Evolutionary conservation across 495 filamentous ascomycete genomes (phyloP), one percentile per base, ranked within the genome.

Genomic region (Glarea lozoyensis): DNA sequence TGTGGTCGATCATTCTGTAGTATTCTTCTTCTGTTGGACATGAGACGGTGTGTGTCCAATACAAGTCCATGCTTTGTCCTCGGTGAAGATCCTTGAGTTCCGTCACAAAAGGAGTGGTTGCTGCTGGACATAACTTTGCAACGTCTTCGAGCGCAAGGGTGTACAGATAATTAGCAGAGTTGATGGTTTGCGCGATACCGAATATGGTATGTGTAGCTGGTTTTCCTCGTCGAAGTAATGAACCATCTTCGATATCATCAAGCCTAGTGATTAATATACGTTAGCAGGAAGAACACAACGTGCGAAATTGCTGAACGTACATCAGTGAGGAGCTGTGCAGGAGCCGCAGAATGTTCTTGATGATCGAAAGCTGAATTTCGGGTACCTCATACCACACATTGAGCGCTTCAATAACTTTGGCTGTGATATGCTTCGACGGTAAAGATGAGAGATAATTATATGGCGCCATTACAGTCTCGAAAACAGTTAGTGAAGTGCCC

Each of bases 81-180:
- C 53, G 42, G 20, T 54, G 57, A 3, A 66, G 43, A 16, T 61
- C 18, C 22, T 37, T 18, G 31, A 45, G 6, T 11, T 45, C 25
- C 20, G 36, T 20, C 9, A 40, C 11, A 50, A 31, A 24, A 41
- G n/a, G 12, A 20, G 7, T 11, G 21, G 9, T 12, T 13, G n/a
- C 21, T 41, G 25, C 30, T 29, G 13, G 15, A 17, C 25, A 15
- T 24, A 23, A 10, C n/a, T 11, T 11, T 10, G 21, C 5, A 23
- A 15, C 29, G 38, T n/a, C 21, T 31, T 41, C 24, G 12, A 31
- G 13, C 20, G 11, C 40, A 32, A 21, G 10, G 22, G 21, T 27
- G 55, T 64, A 66, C 37, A 62, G 48, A 43, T 65, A 76, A 38
- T 67, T 75, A 5, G 73, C 69, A 16, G 54, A 56, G 54, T 76